These are phyloP conservation scores for Cutaneotrichosporon arboriforme DNA, from an alignment of 1,284 basidiomycete species.

Conservation along the genomic window DNA sequence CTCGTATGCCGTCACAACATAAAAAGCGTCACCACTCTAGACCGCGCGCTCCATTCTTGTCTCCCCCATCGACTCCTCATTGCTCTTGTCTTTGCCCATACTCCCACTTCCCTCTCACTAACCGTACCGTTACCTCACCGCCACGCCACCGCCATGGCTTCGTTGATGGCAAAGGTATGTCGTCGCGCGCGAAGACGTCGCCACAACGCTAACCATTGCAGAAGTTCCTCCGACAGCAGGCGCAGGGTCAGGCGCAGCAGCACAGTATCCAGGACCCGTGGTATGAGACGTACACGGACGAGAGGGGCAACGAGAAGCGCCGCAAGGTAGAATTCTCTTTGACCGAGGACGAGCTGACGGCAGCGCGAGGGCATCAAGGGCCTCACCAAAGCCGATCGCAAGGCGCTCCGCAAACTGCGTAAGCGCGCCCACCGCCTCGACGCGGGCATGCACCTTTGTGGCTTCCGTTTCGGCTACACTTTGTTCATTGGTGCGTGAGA, in stretches of 20 bases:
- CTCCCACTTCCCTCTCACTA: too few relatives aligned
- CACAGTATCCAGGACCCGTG: conserved; percentile 56
- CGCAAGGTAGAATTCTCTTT: conserved; percentile 54
- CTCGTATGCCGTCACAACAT: too few relatives aligned
- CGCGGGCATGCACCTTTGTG: conserved; percentile 78
- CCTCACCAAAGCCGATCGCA: conserved; percentile 68
- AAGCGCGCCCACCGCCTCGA: conserved; percentile 81
- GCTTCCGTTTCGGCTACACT: conserved; percentile 78
- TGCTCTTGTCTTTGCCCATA: too few relatives aligned
- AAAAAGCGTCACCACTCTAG: too few relatives aligned
- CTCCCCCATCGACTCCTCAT: too few relatives aligned
- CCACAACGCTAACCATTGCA: neutral
- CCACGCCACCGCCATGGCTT: neutral
- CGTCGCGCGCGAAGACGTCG: too few relatives aligned
- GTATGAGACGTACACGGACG: conserved; percentile 68
- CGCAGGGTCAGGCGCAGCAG: too few relatives aligned
- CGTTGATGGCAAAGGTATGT: neutral
- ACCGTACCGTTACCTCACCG: too few relatives aligned
- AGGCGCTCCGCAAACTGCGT: conserved; percentile 68
- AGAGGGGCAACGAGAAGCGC: conserved; percentile 61
- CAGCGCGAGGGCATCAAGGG: conserved; percentile 71
- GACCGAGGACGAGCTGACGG: neutral
- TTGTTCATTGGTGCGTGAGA: conserved; percentile 66
- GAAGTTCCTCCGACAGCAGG: too few relatives aligned
- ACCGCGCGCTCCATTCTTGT: too few relatives aligned